Evolutionary conservation across 2,329 filamentous ascomycete genomes (phyloP).

Genomic region (Tetracladium maxilliforme): DNA sequence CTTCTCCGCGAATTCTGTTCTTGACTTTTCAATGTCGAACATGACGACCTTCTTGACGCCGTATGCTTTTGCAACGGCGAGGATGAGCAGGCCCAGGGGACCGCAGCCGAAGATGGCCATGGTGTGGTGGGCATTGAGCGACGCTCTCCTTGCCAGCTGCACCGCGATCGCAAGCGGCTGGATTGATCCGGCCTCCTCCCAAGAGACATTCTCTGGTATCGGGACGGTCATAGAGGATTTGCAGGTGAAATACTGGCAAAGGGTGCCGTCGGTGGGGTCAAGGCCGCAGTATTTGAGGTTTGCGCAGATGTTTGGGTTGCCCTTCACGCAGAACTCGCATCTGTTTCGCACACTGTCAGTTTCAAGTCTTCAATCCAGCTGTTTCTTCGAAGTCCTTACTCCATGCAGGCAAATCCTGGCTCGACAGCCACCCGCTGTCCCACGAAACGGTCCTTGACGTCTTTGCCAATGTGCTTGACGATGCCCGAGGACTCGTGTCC

Average conservation of each 20-base stretch:
- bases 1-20: slow-evolving; percentile 9
- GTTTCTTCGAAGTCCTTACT: slow-evolving; percentile 2
- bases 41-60: slow-evolving; percentile 12
- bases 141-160: slow-evolving; percentile 40
- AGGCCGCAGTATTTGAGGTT: slow-evolving; percentile 54
- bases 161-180: slow-evolving; percentile 49
- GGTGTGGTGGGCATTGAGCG: slow-evolving; percentile 8
- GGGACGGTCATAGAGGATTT: slow-evolving; percentile 46
- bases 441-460: slow-evolving; percentile 21
- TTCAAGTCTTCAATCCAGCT: too few relatives aligned
- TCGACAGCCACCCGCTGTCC: slow-evolving; percentile 54
- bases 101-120: slow-evolving; percentile 14
- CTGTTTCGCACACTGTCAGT: slow-evolving; percentile 1
- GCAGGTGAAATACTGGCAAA: slow-evolving; percentile 44
- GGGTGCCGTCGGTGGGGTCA: slow-evolving; percentile 50
- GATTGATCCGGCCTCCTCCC: slow-evolving; percentile 52
- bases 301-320: slow-evolving; percentile 50
- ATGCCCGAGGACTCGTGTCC: slow-evolving; percentile 54
- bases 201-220: slow-evolving; percentile 39
- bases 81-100: slow-evolving; percentile 11
- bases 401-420: slow-evolving; percentile 43
- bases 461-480: slow-evolving; percentile 35
- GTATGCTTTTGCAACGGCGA: slow-evolving; percentile 12
- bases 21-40: slow-evolving; percentile 13
- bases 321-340: slow-evolving; percentile 18